These are phyloP conservation scores for Aegilops umbellulata DNA, from an alignment of 176 grass and related monocot genomes.

Conservation along the genomic window DNA sequence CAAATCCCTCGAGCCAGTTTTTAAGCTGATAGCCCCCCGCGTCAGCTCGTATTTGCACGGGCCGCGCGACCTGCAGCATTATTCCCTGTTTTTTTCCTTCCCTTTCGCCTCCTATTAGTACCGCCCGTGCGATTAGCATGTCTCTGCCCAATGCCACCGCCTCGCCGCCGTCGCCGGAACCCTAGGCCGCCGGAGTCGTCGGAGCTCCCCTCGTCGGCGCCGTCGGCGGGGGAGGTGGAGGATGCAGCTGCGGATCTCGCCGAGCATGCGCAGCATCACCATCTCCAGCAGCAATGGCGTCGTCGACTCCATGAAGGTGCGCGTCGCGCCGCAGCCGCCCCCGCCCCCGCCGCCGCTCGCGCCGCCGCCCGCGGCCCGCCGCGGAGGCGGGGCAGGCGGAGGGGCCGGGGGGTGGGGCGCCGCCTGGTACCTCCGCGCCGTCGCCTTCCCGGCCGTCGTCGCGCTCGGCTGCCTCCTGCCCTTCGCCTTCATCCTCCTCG, in stretches of 20 bases:
- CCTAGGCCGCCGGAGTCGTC: conserved; percentile 47
- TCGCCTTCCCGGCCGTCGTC: conserved; percentile 52
- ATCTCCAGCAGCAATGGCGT: conserved; percentile 97
- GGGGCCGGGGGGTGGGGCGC: conserved; percentile 22
- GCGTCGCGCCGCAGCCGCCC: conserved; percentile 73
- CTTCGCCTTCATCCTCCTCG: conserved; percentile 86
- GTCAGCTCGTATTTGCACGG: conserved; percentile 20
- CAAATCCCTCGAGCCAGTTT: conserved; percentile 17
- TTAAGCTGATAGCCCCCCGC: conserved; percentile 34
- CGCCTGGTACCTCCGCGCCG: conserved; percentile 46
- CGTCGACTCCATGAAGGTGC: conserved; percentile 94
- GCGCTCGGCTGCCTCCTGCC: conserved; percentile 72
- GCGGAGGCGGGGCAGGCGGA: conserved; percentile 21
- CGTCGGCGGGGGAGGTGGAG: conserved; percentile 55
- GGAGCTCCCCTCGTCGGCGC: conserved; percentile 50
- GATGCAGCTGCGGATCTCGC: conserved; percentile 99
- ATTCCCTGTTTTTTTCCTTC: not conserved
- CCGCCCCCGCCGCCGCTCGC: conserved; percentile 51
- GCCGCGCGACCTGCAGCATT: conserved; percentile 30
- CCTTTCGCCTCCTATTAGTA: conserved; percentile 32
- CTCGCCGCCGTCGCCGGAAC: conserved; percentile 58
- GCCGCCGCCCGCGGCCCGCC: conserved; percentile 2
- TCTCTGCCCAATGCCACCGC: conserved; percentile 56
- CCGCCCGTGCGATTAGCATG: conserved; percentile 54
- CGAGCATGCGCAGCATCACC: conserved; percentile 99